Base-by-base conservation (phyloP, 352 stramenopile genomes). In the Pythium monospermum region DNA sequence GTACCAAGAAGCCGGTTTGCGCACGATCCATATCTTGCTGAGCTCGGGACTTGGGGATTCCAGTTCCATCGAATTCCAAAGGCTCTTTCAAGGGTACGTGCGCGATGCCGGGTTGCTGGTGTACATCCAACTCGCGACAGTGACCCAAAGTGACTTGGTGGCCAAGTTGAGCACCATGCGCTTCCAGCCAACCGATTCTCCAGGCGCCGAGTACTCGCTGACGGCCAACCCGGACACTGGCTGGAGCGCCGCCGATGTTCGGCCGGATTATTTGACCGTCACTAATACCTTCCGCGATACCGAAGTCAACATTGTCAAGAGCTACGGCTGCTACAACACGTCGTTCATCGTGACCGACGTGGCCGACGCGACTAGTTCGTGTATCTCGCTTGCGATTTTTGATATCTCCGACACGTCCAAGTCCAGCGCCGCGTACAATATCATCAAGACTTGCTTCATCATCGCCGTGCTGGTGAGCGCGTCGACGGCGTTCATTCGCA, bases 361-460 rank as follows among this genome's bases (percentile, higher is more conserved):
- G 0, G 54, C 80, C 0, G 65, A 84, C 45, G 59, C 48, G 13
- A 71, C 71, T 1, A 86, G 69, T 46, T 53, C 68, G 21, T 91
- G 77, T 46, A 71, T 86, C 40, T 87, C 77, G 42, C 67, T 87
- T 35, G 86, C 85, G 5, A 84, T 91, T 50, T 96, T 96, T 53
- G 81, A 97, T 56, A 79, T 94, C 27, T 83, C 77, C 4, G 53
- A 73, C 15, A 53, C 61, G 15, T 67, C 64, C 26, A 69, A 63
- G 16, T 72, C 69, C 0, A 61, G 65, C 32, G 85, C 86, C 16
- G 70, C 66, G 19, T 94, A 84, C 64, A 94, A 90, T 48, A 87
- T 95, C 41, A 56, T 93, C 43, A 94, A 92, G 50, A 96, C 85
- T 6, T 71, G 74, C 10, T 94, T 95, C 53, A 90, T 96, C 53